phyloP scores from a whole-genome alignment of 2,329 filamentous ascomycete genomes.

The Sarocladiaceae sp. region DNA sequence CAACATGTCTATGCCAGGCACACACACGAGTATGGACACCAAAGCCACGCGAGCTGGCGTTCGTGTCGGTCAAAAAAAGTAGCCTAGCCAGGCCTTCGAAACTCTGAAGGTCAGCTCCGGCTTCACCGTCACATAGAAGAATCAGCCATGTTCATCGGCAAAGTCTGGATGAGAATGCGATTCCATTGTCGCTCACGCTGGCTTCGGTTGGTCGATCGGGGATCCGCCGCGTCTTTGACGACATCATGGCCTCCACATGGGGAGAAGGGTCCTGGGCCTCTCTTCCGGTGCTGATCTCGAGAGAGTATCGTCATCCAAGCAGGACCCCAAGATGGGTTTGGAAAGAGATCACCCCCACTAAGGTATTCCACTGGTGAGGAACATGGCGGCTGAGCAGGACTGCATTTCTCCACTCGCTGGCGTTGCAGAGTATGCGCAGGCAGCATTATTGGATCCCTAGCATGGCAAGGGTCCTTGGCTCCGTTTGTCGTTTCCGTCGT shows the following conservation, averaged over 20 bases:
- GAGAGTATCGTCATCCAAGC: neutral
- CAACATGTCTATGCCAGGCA: neutral
- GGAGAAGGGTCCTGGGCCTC: neutral
- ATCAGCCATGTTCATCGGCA: too few relatives aligned
- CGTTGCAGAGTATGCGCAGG: neutral
- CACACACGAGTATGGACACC: neutral
- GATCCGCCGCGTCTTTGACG: neutral
- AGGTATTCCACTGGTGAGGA: neutral
- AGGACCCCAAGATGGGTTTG: neutral
- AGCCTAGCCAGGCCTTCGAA: neutral
- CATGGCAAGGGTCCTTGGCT: slow-evolving; percentile 1
- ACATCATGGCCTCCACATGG: slow-evolving; percentile 7
- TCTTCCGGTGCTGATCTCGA: neutral
- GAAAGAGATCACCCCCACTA: neutral
- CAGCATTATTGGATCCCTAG: neutral
- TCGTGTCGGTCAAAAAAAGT: neutral
- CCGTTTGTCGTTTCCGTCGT: slow-evolving; percentile 8
- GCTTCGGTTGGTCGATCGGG: neutral
- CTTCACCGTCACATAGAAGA: too few relatives aligned
- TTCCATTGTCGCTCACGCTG: too few relatives aligned
- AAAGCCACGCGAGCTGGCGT: slow-evolving; percentile 7
- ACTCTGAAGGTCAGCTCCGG: neutral
- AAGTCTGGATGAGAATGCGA: too few relatives aligned
- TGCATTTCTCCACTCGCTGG: neutral
- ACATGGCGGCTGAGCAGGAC: neutral